Conservation (phyloP, 1,284 basidiomycete genomes). For the Rhodofomes roseus region DNA sequence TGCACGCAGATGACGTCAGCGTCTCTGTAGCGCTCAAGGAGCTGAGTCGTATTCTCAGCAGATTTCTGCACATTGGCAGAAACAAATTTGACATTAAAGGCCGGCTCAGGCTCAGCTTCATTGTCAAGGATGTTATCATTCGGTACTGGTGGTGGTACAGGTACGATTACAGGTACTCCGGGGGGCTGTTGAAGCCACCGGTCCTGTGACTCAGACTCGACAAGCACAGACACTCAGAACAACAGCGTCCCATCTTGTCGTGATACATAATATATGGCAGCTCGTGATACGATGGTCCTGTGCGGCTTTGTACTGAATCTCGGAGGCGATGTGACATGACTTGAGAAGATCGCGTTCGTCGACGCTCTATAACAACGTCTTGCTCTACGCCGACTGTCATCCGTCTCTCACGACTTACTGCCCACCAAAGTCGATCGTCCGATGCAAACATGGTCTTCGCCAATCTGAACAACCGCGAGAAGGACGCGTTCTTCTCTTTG, state of each 20-base stretch:
- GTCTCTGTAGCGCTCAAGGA: too few species aligned
- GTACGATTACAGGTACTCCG: too few species aligned
- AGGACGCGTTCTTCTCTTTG: slow-evolving; percentile 74
- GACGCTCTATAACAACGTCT: background rate
- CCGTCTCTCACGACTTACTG: background rate
- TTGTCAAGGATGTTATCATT: too few species aligned
- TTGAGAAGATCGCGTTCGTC: background rate
- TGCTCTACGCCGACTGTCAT: background rate
- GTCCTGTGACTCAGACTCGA: background rate
- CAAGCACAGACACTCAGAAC: background rate
- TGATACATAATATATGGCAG: too few species aligned
- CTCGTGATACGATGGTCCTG: background rate
- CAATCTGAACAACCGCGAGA: slow-evolving; percentile 59
- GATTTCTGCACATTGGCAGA: too few species aligned
- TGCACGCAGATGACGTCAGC: too few species aligned
- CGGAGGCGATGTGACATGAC: background rate
- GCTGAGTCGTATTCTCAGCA: too few species aligned
- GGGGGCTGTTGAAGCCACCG: too few species aligned
- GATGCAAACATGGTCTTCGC: slow-evolving; percentile 44
- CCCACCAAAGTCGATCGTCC: background rate
- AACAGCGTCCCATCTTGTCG: too few species aligned
- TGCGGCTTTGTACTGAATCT: background rate
- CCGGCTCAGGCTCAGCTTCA: too few species aligned
- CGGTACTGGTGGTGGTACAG: too few species aligned
- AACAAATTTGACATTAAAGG: too few species aligned